Base-by-base conservation (phyloP, 1,284 basidiomycete species). In the Dichomitus squalens region DNA sequence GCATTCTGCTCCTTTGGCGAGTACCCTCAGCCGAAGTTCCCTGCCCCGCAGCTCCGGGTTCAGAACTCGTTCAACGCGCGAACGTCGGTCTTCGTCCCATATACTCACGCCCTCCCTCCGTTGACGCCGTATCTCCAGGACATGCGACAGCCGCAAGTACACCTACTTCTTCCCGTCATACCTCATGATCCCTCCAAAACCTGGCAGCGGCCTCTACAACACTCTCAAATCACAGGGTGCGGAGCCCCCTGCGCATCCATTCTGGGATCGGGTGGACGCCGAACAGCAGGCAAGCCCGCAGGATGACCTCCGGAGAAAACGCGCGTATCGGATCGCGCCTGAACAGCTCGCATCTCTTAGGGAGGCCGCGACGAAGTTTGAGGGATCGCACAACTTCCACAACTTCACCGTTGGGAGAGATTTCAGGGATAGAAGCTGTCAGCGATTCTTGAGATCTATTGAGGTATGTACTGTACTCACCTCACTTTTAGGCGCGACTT, bases 141-240 rank as follows among this genome's bases (percentile, higher is more conserved):
- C 86, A 1, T 96, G 95, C 74, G 96, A 98, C 72, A 96, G 94
- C 64, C 84, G 96, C 58, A 92, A 94, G 75, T 99, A 99, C 77
- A 96, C 96, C 47, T 99, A 99, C 73, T 93, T 94, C 73, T 89
- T 99, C 65, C 97, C 97, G 0, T 91, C 94, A 1, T 98, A 98
- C 73, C 84, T 96, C 47, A 85, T 99, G 58, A 82, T 99, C 18
- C 96, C 96, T 1, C 95, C 97, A 2, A 92, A 90, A 69, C 91
- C 93, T 1, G 83, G 79, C 20, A 87, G 87, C 46, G 80, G 83
- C 4, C 79, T 94, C 35, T 76, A 82, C 60, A 78, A 80, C 49
- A 73, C 74, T 36, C 73, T 89, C 41, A 72, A 69, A 21, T 49
- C 55, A n/a, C 65, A 70, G 41, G 61, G 63, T 16, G 51, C 66